Evolutionary conservation across 176 grass and related monocot genomes (phyloP), one percentile per base, ranked within the genome.

Genomic region (Areca catechu): DNA sequence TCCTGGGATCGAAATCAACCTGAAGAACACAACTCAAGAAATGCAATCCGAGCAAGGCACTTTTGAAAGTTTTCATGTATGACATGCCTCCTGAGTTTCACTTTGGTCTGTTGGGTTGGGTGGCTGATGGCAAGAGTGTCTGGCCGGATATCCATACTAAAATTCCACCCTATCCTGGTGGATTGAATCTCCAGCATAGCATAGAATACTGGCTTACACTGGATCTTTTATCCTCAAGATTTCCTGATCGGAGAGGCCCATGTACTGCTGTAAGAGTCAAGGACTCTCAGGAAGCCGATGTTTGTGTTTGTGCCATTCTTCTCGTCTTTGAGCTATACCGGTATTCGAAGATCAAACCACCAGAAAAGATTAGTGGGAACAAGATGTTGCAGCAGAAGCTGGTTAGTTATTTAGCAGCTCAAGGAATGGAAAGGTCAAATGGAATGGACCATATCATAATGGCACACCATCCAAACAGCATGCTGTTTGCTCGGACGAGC

Each of bases 391-490:
- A 67, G 51, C n/a, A 56, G 10, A 67, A 67, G 27, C 37, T 67
- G 51, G 10, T 67, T 4, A 15, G 37, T n/a, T 67, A 34, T 21
- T 55, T 67, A 54, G 20, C 28, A 22, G 51, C 51, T 22, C 65
- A 56, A 37, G 25, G 64, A 67, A 51, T 55, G 65, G 65, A 67
- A 67, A 67, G 65, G 19, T 67, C 51, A 16, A 27, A 19, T n/a
- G 65, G 65, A 5, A 19, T 4, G 15, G 64, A 67, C 14, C 65
- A 67, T 19, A 55, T 67, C 19, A 22, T 67, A 56, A 56, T 67
- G 65, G 65, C 65, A 67, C 65, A 67, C 65, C 65, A 67, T 55
- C 65, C 65, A 15, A 55, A 67, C 25, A 67, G 65, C 51, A 67
- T 67, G 65, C 24, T 55, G 12, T 24, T 37, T 55, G 51, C 51